Base-by-base conservation (phyloP, 129 eudicot species). In the Tagetes patula region DNA sequence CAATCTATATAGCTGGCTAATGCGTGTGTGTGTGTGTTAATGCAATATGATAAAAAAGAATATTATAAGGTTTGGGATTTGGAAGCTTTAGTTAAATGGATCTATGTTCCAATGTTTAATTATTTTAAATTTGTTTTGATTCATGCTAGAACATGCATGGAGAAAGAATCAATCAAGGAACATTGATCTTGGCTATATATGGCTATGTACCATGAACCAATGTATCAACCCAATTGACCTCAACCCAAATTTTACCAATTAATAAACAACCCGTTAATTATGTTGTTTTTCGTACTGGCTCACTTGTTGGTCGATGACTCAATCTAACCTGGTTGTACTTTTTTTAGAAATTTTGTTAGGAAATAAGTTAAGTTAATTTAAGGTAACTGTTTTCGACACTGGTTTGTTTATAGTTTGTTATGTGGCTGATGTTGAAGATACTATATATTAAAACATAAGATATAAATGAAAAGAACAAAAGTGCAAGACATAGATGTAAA, bases 401-500 rank as follows among this genome's bases (percentile, higher is more conserved):
- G 8, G 39, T 60, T n/a, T 45, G 3, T 33, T 20, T 37, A 38
- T 20, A 56, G 69, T 40, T 69, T 77, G 53, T 40, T 71, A 31
- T 71, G 72, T 71, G 77, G 82, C 12, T 71, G 41, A 50, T 4
- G n/a, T 64, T 71, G 11, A 78, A 71, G 77, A 78, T 78, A 66
- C 77, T 60, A 41, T 20, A 20, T 20, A 20, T 62, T 39, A 8
- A 71, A 50, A 34, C 77, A 41, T 63, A 78, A 71, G 82, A 78
- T 63, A 54, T 71, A 64, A 32, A 71, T 78, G 77, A 70, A 78
- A 78, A 53, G 70, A 72, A 27, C 63, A 78, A 71, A 78, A 77
- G 82, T 62, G 72, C 70, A 77, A 52, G 53, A 70, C 75, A 61
- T 37, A 77, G 71, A 70, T 70, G 76, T 77, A 54, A 76, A 69